A percentile compares a stretch with the other conserved stretches of the same genome.
These are phyloP conservation scores for Acacia confusa DNA, from an alignment of 306 rosid species.

Conservation along the genomic window DNA sequence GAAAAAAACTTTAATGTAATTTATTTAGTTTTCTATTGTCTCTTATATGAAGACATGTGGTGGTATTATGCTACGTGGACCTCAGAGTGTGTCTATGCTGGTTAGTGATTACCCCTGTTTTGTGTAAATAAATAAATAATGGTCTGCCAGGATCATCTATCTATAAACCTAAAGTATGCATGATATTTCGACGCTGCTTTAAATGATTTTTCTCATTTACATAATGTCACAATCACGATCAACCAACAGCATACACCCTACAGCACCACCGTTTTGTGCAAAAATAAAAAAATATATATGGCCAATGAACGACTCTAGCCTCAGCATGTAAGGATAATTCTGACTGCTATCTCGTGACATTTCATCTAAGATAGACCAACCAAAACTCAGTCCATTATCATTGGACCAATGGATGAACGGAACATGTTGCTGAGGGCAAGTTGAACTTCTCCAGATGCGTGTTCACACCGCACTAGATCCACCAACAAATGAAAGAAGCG, in stretches of 20 bases:
- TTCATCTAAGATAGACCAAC: conserved; percentile 23
- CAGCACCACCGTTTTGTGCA: conserved; percentile 16
- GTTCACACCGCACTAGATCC: conserved; percentile 87
- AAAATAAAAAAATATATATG: background rate
- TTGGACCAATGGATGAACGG: conserved; percentile 81
- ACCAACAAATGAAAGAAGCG: conserved; percentile 81
- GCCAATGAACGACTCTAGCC: conserved; percentile 28
- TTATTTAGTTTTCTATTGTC: too few relatives aligned
- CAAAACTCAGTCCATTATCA: conserved; percentile 52
- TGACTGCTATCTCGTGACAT: conserved; percentile 29
- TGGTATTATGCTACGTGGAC: background rate
- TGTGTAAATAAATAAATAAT: too few relatives aligned
- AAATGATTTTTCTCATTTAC: conserved; percentile 44
- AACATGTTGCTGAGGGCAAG: conserved; percentile 72
- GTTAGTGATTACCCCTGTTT: too few relatives aligned
- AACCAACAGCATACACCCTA: conserved; percentile 17
- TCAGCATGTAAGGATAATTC: conserved; percentile 35
- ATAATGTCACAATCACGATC: conserved; percentile 36
- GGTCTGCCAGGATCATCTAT: background rate
- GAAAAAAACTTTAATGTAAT: too few relatives aligned
- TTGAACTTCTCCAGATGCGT: conserved; percentile 91
- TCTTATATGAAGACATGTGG: too few relatives aligned
- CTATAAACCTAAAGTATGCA: background rate
- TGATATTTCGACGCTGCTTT: conserved; percentile 5
- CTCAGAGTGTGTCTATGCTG: background rate